Percentiles rank a stretch among this genome's conserved stretches.
These are phyloP conservation scores for Claviceps quebecensis DNA, from an alignment of 2,329 filamentous ascomycete genomes.

Conservation along the genomic window DNA sequence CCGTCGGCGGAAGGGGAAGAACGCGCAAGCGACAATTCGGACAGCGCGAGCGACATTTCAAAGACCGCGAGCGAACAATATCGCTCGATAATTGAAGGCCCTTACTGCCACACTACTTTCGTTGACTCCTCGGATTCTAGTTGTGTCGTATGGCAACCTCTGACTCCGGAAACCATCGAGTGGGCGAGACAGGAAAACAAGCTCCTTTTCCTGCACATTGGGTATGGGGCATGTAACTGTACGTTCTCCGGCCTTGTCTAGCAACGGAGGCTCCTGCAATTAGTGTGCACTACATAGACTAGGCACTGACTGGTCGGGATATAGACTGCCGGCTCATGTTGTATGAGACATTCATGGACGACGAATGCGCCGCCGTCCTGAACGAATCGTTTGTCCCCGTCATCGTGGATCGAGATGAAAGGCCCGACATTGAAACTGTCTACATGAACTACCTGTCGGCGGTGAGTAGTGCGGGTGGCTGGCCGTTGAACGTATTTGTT, in stretches of 20 bases:
- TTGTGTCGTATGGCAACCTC: constrained; percentile 81
- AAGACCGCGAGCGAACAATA: too few species aligned
- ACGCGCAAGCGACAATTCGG: too few species aligned
- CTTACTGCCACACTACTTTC: constrained; percentile 31
- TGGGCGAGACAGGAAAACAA: constrained; percentile 72
- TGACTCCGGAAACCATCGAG: constrained; percentile 62
- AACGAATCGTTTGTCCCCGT: constrained; percentile 84
- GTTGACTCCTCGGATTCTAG: constrained; percentile 65
- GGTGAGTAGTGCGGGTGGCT: constrained; percentile 77
- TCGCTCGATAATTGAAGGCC: too few species aligned
- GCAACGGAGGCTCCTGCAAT: not conserved
- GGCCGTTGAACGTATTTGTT: constrained; percentile 93
- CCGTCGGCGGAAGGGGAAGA: too few species aligned
- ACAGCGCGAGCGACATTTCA: too few species aligned
- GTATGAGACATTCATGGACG: constrained; percentile 77
- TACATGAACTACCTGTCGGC: constrained; percentile 99
- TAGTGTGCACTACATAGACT: not conserved
- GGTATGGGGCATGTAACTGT: constrained; percentile 94
- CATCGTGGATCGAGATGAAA: constrained; percentile 85
- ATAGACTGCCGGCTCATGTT: constrained; percentile 81
- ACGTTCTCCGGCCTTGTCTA: constrained; percentile 20
- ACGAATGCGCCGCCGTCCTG: constrained; percentile 64
- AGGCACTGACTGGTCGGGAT: constrained; percentile 8
- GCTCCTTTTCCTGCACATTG: constrained; percentile 84
- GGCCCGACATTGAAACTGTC: constrained; percentile 84